Evolutionary conservation across 2,329 filamentous ascomycete species (phyloP).

Genomic region (Venturia oleaginea): DNA sequence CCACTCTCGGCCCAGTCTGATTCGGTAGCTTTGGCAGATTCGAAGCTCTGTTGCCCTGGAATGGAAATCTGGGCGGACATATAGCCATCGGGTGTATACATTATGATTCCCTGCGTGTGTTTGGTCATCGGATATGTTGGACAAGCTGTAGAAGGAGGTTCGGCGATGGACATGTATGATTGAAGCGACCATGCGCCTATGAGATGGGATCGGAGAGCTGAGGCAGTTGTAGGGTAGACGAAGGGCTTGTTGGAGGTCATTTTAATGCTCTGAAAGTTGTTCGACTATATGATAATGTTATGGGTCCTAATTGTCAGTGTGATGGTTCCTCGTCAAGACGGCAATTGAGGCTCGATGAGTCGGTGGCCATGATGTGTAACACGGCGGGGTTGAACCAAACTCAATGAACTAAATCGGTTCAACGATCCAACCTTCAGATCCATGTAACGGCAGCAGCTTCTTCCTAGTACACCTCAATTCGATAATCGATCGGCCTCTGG

Average conservation of each 20-base stretch:
- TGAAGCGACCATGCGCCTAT: conserved; percentile 16
- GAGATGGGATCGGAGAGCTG: conserved; percentile 7
- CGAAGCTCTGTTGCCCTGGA: conserved; percentile 23
- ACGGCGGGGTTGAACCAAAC: not conserved
- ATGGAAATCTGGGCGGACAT: conserved; percentile 31
- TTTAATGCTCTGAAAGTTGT: not conserved
- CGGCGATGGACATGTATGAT: conserved; percentile 13
- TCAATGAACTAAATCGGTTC: not conserved
- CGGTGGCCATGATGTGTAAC: not conserved
- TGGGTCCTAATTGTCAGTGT: not conserved
- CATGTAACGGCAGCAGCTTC: too few relatives aligned
- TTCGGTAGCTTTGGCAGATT: conserved; percentile 14
- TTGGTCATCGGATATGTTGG: conserved; percentile 28
- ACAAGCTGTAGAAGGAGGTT: conserved; percentile 3
- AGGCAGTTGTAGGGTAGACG: conserved; percentile 3
- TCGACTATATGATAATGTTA: not conserved
- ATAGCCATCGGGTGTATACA: conserved; percentile 32
- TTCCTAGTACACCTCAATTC: too few relatives aligned
- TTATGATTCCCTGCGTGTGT: conserved; percentile 28
- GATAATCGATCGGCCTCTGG: too few relatives aligned
- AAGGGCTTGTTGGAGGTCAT: not conserved
- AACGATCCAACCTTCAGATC: not conserved
- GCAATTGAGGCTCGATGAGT: not conserved
- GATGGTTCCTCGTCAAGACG: not conserved
- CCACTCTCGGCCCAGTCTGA: conserved; percentile 16